Percentiles rank a stretch among this genome's conserved stretches.
Conservation (phyloP, 768 basidiomycete genomes). For the Podaxis rugospora region DNA sequence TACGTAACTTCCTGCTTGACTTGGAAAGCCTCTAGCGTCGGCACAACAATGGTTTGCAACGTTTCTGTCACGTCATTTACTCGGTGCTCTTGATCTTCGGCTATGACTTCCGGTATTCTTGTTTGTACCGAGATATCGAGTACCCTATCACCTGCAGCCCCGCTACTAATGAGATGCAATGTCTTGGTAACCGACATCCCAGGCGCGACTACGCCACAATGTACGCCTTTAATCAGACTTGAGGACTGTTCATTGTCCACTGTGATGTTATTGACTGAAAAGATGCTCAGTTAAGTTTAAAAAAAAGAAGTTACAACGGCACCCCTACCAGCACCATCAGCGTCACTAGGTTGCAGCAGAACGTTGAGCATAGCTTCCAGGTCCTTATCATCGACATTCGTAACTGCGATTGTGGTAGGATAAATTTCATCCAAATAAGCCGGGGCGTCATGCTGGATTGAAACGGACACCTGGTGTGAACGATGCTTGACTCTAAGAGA, state of each 20-base stretch:
- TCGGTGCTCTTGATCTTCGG: conserved; percentile 19
- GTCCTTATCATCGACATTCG: conserved; percentile 65
- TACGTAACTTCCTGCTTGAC: conserved; percentile 53
- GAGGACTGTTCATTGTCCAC: conserved; percentile 63
- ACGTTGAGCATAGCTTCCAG: conserved; percentile 70
- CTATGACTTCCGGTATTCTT: conserved; percentile 24
- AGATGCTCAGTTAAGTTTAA: not conserved
- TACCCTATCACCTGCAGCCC: conserved; percentile 64
- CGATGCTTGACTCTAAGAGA: conserved; percentile 53
- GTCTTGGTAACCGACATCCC: conserved; percentile 57
- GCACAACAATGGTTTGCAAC: conserved; percentile 61
- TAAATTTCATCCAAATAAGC: conserved; percentile 82
- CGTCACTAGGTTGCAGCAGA: conserved; percentile 75
- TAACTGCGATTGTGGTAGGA: conserved; percentile 65
- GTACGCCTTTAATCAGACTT: conserved; percentile 69
- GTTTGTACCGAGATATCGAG: conserved; percentile 83
- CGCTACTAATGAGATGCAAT: conserved; percentile 55
- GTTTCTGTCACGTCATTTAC: conserved; percentile 49
- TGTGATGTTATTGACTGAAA: conserved; percentile 54
- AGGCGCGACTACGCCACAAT: conserved; percentile 59
- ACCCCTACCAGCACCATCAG: conserved; percentile 62
- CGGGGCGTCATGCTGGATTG: conserved; percentile 55
- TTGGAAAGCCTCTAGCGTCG: conserved; percentile 60
- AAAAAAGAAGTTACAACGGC: not conserved
- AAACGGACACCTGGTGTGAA: conserved; percentile 52